Evolutionary conservation across 2,329 filamentous ascomycete species (phyloP).

Genomic region (Beauveria rudraprayagi): DNA sequence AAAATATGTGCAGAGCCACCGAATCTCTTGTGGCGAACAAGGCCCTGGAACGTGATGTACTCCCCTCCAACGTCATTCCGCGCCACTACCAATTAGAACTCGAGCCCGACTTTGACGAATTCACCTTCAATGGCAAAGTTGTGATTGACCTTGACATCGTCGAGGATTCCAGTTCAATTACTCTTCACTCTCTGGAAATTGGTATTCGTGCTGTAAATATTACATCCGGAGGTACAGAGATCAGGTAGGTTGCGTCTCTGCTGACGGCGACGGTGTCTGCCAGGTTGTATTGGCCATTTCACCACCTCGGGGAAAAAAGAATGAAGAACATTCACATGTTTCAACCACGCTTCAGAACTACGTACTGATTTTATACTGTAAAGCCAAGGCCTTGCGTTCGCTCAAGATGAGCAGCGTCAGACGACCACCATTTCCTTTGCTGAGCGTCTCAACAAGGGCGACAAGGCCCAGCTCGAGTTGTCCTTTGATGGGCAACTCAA

Average conservation of each 20-base stretch:
- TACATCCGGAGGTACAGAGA: conserved; percentile 36
- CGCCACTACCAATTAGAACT: conserved; percentile 84
- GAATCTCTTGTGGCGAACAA: neutral
- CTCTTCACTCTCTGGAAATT: conserved; percentile 80
- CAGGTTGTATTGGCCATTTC: neutral
- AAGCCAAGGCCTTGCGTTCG: conserved; percentile 42
- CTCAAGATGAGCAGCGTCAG: conserved; percentile 71
- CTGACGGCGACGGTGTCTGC: neutral
- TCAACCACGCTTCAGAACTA: neutral
- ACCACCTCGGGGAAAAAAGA: neutral
- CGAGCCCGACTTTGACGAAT: conserved; percentile 82
- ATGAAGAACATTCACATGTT: too few species aligned
- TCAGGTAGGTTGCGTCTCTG: conserved; percentile 30
- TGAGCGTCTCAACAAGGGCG: conserved; percentile 61
- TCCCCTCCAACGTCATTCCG: conserved; percentile 86
- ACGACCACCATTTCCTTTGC: conserved; percentile 74
- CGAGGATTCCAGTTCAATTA: conserved; percentile 76
- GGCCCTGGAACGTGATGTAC: conserved; percentile 57
- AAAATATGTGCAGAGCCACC: neutral
- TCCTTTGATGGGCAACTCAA: conserved; percentile 71
- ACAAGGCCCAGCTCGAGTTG: conserved; percentile 57
- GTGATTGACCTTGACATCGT: conserved; percentile 79
- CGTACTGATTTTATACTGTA: neutral
- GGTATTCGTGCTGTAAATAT: conserved; percentile 60
- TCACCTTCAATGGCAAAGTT: conserved; percentile 79